Evolutionary conservation across 768 basidiomycete species (phyloP), one percentile per base, ranked within the genome.

Genomic region (Xanthoconium stramineum): DNA sequence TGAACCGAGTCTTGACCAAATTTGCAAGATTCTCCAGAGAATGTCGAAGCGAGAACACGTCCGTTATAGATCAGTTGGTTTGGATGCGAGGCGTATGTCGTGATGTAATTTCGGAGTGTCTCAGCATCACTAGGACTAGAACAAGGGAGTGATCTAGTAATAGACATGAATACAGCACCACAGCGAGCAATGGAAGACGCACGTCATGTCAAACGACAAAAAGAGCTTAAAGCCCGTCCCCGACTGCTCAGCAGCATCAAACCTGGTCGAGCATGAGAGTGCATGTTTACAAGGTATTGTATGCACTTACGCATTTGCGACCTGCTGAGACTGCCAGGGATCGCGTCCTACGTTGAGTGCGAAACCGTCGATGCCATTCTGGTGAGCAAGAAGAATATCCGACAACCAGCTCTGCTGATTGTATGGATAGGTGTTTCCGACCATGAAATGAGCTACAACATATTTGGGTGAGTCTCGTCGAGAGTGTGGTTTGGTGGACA

Each of bases 161-260:
- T 19, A 19, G 50, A 46, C 46, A 45, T 59, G 29, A 49, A 38
- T 24, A 47, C 38, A 39, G 8, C 6, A 49, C 37, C 2, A 38
- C 32, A 17, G 45, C 13, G 24, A 33, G 52, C 6, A 39, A 43
- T 4, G 40, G 47, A 28, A 47, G 24, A 79, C 77, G 61, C 62
- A 87, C 84, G 83, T 74, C 89, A 89, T 90, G 64, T 92, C 90
- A 47, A 91, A 81, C 14, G 86, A 89, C 56, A 91, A 63, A 72
- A 90, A 91, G 48, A 92, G 73, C 66, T 87, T 84, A 76, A 91
- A 90, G 49, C 75, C 74, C 11, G 80, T 73, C 17, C 76, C 78
- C 29, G 78, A 77, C 47, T 79, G 73, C 17, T 65, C 65, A 5
- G 86, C 86, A 33, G 85, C 83, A 40, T 76, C 65, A 64, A 83